phyloP scores from a whole-genome alignment of 148 eudicot genomes.

The Vaccinium macrocarpon region DNA sequence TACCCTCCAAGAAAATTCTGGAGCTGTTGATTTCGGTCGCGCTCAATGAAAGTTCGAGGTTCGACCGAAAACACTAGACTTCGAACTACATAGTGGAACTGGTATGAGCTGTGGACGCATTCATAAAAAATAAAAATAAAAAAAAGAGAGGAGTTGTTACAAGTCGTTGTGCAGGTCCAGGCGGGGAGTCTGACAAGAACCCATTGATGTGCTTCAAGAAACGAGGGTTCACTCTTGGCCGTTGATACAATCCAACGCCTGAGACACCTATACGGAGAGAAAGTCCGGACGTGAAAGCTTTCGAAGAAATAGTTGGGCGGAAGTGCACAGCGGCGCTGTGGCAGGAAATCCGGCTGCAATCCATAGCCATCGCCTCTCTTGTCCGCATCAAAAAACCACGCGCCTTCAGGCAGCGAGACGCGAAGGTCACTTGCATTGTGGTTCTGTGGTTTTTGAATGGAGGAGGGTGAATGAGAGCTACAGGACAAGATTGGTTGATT shows the following conservation, averaged over 20 bases:
- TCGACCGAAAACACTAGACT: no score
- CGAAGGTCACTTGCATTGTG: conserved; percentile 29
- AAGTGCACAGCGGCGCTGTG: conserved; percentile 5
- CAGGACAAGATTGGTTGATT: neutral
- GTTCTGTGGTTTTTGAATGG: neutral
- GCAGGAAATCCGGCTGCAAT: conserved; percentile 1
- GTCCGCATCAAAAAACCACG: conserved; percentile 10
- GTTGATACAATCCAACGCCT: neutral
- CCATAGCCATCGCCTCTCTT: neutral
- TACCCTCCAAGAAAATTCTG: no score
- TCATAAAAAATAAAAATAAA: no score
- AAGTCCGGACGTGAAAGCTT: neutral
- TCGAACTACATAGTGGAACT: no score
- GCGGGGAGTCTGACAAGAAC: conserved; percentile 37
- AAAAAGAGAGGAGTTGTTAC: conserved; percentile 10
- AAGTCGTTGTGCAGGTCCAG: conserved; percentile 25
- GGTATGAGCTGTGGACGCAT: neutral
- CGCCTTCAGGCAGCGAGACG: conserved; percentile 29
- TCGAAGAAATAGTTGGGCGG: neutral
- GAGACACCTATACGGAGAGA: neutral
- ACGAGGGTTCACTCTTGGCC: conserved; percentile 9
- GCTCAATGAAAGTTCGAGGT: no score
- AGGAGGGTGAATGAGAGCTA: neutral
- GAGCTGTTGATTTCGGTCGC: no score
- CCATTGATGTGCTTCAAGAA: conserved; percentile 33